Base-by-base conservation (phyloP, 108 stramenopile genomes). In the Epithemia pelagica region DNA sequence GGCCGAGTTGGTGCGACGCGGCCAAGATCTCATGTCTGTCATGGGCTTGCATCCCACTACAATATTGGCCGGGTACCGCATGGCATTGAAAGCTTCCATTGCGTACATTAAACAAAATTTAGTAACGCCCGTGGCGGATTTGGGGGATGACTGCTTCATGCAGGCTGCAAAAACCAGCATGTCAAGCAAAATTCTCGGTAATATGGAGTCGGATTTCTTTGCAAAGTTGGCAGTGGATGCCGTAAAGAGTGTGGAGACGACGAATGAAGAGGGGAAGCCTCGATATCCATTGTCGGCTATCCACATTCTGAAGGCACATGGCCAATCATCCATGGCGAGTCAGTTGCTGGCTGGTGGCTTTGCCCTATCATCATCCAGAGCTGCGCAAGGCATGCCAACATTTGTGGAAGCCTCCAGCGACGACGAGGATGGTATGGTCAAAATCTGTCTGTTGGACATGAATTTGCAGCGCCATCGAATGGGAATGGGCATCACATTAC, bases 231-330 rank as follows among this genome's bases (percentile, higher is more conserved):
- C 96, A 15, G 99, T 99, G 28, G 87, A 96, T 54, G 99, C 99
- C 15, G 96, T 97, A 29, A 85, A 90, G 58, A 84, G 86, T 5
- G 97, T 99, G 54, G 82, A 73, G 0, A 71, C 72, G 2, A 70
- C 58, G 7, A 46, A 51, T 3, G 60, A 31, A 10, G 76, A 83
- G 15, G 71, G 74, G 15, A 77, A 81, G 58, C 76, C 72, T 67
- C 88, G 88, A 68, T 99, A 98, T 82, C 97, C 97, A 0, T 77
- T 99, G 33, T 84, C 82, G 20, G 97, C 98, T 30, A 95, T 99
- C 64, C 98, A 99, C 76, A 98, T 99, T 70, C 79, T 99, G 66
- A 99, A 99, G 78, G 95, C 96, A 55, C 99, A 99, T 70, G 99
- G 99, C n/a, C 91, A 96, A 63, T 92, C 91, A 23, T 85, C 92